Conservation (phyloP, 805 yeast genomes). For the Hanseniaspora osmophila region DNA sequence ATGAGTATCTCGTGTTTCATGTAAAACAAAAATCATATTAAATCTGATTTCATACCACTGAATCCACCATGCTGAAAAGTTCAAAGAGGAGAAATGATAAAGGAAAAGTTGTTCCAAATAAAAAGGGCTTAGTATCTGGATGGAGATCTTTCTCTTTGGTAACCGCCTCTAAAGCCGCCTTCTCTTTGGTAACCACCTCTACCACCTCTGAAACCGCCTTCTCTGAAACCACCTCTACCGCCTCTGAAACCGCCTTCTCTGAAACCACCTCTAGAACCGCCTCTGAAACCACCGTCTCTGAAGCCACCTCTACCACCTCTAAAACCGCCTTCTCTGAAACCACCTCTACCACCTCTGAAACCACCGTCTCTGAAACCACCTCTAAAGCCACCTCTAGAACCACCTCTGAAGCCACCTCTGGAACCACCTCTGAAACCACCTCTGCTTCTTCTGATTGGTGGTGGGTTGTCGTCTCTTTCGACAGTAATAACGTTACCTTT, state of each 20-base stretch:
- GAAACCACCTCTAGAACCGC: constrained; percentile 28
- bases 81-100: background rate
- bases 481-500: constrained; percentile 57
- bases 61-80: background rate
- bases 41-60: too few relatives aligned
- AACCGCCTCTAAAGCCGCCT: constrained; percentile 24
- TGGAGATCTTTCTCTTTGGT: constrained; percentile 64
- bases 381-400: constrained; percentile 30
- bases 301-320: constrained; percentile 17
- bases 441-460: constrained; percentile 34
- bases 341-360: constrained; percentile 25
- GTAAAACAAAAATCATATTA: too few relatives aligned
- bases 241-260: constrained; percentile 31
- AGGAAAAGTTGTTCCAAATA: background rate
- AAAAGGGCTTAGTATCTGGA: constrained; percentile 38
- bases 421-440: constrained; percentile 29
- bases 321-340: constrained; percentile 28
- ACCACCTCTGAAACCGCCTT: constrained; percentile 26
- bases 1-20: too few relatives aligned
- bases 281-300: constrained; percentile 25
- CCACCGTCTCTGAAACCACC: constrained; percentile 23
- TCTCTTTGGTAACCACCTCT: constrained; percentile 26
- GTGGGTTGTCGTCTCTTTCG: constrained; percentile 59
- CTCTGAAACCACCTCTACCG: constrained; percentile 28
- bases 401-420: constrained; percentile 34